These are phyloP conservation scores for Russula sp. DNA, from an alignment of 768 basidiomycete species.

Conservation along the genomic window DNA sequence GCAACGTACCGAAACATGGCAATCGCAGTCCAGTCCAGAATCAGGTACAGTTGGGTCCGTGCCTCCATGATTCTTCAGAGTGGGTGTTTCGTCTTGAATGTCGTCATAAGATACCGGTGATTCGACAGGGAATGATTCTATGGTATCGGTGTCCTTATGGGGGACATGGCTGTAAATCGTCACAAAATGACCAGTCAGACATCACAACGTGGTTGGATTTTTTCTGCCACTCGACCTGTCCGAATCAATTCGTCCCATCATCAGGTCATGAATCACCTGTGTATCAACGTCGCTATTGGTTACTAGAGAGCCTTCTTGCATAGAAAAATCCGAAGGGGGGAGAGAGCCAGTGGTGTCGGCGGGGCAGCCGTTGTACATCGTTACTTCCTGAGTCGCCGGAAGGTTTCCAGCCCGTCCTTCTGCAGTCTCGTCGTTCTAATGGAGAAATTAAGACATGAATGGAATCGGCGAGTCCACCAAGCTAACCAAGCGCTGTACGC, in stretches of 20 bases:
- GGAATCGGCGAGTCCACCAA: not conserved
- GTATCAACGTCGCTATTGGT: constrained; percentile 39
- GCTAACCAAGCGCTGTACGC: constrained; percentile 24
- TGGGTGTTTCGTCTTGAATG: not conserved
- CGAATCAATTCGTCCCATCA: constrained; percentile 29
- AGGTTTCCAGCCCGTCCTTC: constrained; percentile 17
- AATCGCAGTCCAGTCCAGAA: constrained; percentile 61
- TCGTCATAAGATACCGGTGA: constrained; percentile 6
- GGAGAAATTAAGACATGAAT: constrained; percentile 2
- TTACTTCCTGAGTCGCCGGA: constrained; percentile 32
- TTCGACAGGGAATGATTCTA: constrained; percentile 42
- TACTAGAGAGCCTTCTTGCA: constrained; percentile 15
- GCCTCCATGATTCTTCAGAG: constrained; percentile 26
- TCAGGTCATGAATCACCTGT: constrained; percentile 40
- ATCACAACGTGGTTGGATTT: constrained; percentile 45
- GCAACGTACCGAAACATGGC: constrained; percentile 51
- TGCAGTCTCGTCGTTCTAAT: constrained; percentile 13
- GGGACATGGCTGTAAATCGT: not conserved
- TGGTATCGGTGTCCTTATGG: constrained; percentile 39
- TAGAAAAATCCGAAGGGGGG: constrained; percentile 29
- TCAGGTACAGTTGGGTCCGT: constrained; percentile 35
- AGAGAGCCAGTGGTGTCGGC: constrained; percentile 15
- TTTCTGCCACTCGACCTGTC: constrained; percentile 40
- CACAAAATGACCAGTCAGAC: constrained; percentile 1
- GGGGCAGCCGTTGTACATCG: not conserved